phyloP scores from a whole-genome alignment of 768 basidiomycete genomes.

The Terana coerulea region DNA sequence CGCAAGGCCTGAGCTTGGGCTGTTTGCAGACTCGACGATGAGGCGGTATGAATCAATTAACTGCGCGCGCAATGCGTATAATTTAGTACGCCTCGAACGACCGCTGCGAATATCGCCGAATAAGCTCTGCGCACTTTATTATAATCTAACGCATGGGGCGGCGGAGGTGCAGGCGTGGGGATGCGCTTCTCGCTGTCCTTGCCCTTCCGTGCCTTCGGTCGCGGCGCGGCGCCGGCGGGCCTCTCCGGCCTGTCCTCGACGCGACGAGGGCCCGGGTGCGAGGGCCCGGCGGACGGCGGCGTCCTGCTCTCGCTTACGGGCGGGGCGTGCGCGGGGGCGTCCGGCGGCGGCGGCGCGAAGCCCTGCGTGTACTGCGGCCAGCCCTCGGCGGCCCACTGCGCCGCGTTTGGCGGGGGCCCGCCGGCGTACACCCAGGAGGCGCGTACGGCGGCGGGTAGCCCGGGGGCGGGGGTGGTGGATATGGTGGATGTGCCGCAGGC shows the following conservation, averaged over 20 bases:
- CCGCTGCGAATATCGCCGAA: neutral
- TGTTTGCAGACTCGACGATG: constrained; percentile 38
- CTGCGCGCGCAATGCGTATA: too few relatives aligned
- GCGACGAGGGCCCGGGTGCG: constrained; percentile 17
- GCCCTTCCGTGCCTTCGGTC: constrained; percentile 14
- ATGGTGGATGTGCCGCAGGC: constrained; percentile 18
- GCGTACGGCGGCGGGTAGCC: constrained; percentile 6
- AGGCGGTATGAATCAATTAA: constrained; percentile 42
- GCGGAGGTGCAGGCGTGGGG: constrained; percentile 17
- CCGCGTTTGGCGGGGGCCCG: constrained; percentile 24
- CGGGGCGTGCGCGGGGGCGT: constrained; percentile 5
- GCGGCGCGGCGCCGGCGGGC: constrained; percentile 13
- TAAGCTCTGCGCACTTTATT: constrained; percentile 30
- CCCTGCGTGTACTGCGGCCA: constrained; percentile 35
- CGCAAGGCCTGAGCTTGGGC: constrained; percentile 20
- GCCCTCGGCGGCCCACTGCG: constrained; percentile 36
- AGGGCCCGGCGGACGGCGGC: constrained; percentile 15
- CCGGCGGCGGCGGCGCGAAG: constrained; percentile 19
- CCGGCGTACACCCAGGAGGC: too few relatives aligned
- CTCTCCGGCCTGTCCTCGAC: constrained; percentile 19
- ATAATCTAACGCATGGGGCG: constrained; percentile 36
- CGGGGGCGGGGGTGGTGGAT: constrained; percentile 7
- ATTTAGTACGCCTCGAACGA: too few relatives aligned
- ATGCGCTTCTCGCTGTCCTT: constrained; percentile 8
- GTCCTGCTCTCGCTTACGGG: constrained; percentile 2